Conservation (phyloP, 352 stramenopile genomes). For the Paralagenidium karlingii region DNA sequence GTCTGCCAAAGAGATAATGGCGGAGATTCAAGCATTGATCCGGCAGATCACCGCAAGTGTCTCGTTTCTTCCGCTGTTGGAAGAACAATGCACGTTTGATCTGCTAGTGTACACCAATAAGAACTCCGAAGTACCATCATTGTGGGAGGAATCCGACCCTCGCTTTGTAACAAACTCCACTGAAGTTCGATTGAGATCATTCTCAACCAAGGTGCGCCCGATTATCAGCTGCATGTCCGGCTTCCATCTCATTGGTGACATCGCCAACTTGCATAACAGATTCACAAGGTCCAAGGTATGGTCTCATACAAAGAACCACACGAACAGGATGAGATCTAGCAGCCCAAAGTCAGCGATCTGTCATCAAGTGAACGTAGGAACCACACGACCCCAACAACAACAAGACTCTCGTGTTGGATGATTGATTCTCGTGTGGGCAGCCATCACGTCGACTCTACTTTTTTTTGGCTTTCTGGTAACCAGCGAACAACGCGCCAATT, state of each 20-base stretch:
- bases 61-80: constrained; percentile 97
- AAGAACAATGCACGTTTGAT: constrained; percentile 98
- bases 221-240: constrained; percentile 1
- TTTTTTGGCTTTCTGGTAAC: constrained; percentile 63
- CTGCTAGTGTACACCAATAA: constrained; percentile 98
- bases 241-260: not conserved
- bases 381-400: too few species aligned
- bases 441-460: too few species aligned
- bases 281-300: constrained; percentile 97
- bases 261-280: too few species aligned
- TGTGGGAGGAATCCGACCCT: constrained; percentile 98
- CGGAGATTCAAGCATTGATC: constrained; percentile 99
- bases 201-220: constrained; percentile 90
- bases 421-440: constrained; percentile 2
- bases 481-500: constrained; percentile 36
- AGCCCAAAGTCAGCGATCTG: too few species aligned
- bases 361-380: too few species aligned
- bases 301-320: constrained; percentile 95
- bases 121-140: constrained; percentile 87
- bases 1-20: constrained; percentile 91
- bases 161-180: constrained; percentile 95
- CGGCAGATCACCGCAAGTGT: constrained; percentile 98
- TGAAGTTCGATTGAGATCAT: constrained; percentile 96
- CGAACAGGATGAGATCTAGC: constrained; percentile 50
- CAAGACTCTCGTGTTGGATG: too few species aligned